phyloP scores from a whole-genome alignment of 345 rosid species.

The Eucalyptus cloeziana region DNA sequence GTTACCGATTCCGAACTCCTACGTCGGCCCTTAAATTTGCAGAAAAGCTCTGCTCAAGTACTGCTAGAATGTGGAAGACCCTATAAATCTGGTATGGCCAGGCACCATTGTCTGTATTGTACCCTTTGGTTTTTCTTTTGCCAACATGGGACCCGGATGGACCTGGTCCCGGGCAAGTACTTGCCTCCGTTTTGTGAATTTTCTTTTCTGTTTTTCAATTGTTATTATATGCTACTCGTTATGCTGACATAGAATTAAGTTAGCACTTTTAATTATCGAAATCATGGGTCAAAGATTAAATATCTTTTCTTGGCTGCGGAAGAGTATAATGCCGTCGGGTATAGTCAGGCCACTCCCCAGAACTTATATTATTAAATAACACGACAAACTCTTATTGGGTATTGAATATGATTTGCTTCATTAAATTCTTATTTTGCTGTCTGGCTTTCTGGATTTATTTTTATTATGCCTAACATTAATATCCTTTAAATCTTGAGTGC shows the following conservation, averaged over 20 bases:
- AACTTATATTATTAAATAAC: neutral
- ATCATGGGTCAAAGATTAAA: neutral
- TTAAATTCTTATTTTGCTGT: neutral
- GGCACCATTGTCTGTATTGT: neutral
- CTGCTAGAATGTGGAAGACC: neutral
- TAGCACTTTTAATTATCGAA: neutral
- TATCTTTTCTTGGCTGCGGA: neutral
- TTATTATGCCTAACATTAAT: neutral
- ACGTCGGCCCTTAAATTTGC: neutral
- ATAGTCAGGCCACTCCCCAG: neutral
- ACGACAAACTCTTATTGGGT: neutral
- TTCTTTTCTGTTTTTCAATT: neutral
- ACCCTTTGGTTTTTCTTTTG: neutral
- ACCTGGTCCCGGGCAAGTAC: neutral
- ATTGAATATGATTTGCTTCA: neutral
- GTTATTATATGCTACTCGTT: neutral
- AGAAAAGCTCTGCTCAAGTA: neutral
- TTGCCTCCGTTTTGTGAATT: neutral
- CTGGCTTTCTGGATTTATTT: neutral
- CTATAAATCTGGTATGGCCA: neutral
- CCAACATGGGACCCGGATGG: neutral
- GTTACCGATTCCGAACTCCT: neutral
- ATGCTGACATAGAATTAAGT: neutral
- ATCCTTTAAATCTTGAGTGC: neutral
- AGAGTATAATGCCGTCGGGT: neutral